Percentiles rank a stretch among this genome's conserved stretches.
phyloP scores from a whole-genome alignment of 2,329 filamentous ascomycete species.

The Trichoderma afroharzianum region DNA sequence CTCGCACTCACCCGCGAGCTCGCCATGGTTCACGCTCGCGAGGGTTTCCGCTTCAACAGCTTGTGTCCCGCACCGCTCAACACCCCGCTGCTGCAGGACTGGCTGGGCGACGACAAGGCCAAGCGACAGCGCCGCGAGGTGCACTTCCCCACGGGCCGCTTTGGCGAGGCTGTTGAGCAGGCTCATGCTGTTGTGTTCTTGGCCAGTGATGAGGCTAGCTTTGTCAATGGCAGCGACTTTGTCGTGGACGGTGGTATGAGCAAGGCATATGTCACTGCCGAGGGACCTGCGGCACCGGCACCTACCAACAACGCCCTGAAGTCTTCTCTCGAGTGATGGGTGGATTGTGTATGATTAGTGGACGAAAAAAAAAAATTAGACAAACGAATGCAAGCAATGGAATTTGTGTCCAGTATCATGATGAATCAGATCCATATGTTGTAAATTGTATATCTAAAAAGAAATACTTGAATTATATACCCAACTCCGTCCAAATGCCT shows the following conservation, averaged over 20 bases:
- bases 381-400: not conserved
- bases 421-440: not conserved
- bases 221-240: slow-evolving; percentile 88
- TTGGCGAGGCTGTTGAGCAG: slow-evolving; percentile 92
- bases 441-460: not conserved
- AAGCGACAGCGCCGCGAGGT: slow-evolving; percentile 82
- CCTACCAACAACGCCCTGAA: slow-evolving; percentile 60
- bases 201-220: slow-evolving; percentile 83
- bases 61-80: slow-evolving; percentile 89
- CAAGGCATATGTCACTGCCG: slow-evolving; percentile 77
- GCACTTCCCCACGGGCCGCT: slow-evolving; percentile 83
- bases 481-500: slow-evolving; percentile 10
- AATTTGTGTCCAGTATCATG: not conserved
- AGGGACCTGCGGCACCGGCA: slow-evolving; percentile 52
- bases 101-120: slow-evolving; percentile 79
- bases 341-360: not conserved
- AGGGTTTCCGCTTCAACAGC: slow-evolving; percentile 85
- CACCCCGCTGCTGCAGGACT: slow-evolving; percentile 87
- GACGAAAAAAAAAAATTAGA: not conserved
- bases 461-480: not conserved
- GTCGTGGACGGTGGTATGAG: slow-evolving; percentile 95
- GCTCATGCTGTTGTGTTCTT: slow-evolving; percentile 85
- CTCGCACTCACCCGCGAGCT: slow-evolving; percentile 85
- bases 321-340: slow-evolving; percentile 38
- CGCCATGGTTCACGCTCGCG: slow-evolving; percentile 86